These are phyloP conservation scores for Stemphylium lycopersici DNA, from an alignment of 2,329 filamentous ascomycete species.

Conservation along the genomic window DNA sequence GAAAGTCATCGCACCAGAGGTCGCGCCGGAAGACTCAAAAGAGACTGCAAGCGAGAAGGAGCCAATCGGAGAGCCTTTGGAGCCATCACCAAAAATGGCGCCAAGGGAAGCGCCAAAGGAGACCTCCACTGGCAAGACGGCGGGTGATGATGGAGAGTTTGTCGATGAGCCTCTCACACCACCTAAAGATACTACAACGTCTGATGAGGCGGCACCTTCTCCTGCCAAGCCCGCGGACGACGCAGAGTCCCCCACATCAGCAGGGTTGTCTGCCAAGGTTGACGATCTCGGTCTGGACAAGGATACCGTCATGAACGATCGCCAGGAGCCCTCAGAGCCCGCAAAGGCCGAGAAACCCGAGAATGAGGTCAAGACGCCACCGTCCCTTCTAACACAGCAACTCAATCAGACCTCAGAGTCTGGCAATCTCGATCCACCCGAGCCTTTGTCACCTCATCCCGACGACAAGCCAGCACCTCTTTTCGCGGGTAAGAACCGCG, in stretches of 20 bases:
- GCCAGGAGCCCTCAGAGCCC: conserved; percentile 28
- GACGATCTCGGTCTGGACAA: conserved; percentile 65
- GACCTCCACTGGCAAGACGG: conserved; percentile 27
- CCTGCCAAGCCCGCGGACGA: conserved; percentile 35
- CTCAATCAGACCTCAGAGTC: conserved; percentile 43
- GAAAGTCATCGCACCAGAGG: conserved; percentile 74
- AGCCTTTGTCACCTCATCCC: conserved; percentile 59
- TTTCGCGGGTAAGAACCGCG: conserved; percentile 56
- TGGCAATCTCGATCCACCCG: conserved; percentile 31
- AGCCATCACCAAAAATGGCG: conserved; percentile 54
- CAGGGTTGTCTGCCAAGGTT: conserved; percentile 62
- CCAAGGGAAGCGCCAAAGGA: conserved; percentile 39
- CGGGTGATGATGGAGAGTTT: conserved; percentile 67
- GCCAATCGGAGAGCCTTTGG: conserved; percentile 45
- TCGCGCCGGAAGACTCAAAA: conserved; percentile 70
- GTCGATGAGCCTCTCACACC: conserved; percentile 79
- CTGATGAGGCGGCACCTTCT: conserved; percentile 24
- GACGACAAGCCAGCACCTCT: conserved; percentile 74
- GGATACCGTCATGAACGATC: conserved; percentile 58
- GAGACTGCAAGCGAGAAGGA: conserved; percentile 58
- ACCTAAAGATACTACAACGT: conserved; percentile 31
- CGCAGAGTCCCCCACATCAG: conserved; percentile 56
- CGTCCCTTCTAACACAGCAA: conserved; percentile 53
- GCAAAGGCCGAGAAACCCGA: conserved; percentile 31
- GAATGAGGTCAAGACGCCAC: conserved; percentile 38